phyloP scores from a whole-genome alignment of 331 rosid genomes.

The Prunus yedoensis region DNA sequence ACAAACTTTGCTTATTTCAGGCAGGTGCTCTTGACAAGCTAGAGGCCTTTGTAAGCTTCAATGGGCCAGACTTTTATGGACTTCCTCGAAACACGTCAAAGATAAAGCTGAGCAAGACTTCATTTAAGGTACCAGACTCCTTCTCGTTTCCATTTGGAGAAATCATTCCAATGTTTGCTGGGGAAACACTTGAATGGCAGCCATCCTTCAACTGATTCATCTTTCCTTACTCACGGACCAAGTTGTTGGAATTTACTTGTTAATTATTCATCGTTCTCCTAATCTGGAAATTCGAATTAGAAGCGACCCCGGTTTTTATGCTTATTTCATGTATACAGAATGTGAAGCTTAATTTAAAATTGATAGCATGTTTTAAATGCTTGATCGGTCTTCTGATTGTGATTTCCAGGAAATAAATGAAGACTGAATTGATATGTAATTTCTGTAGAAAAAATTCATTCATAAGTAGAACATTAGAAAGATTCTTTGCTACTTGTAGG shows the following conservation, averaged over 20 bases:
- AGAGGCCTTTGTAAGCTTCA: constrained; percentile 90
- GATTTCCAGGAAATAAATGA: not conserved
- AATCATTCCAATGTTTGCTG: constrained; percentile 84
- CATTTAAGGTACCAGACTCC: constrained; percentile 72
- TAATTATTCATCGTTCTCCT: not conserved
- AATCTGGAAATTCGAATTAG: not conserved
- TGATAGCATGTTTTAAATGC: not conserved
- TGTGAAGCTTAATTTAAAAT: constrained; percentile 2
- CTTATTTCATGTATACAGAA: not conserved
- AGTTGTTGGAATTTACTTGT: not conserved
- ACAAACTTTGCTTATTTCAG: constrained; percentile 30
- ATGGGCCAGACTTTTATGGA: constrained; percentile 93
- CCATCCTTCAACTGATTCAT: constrained; percentile 36
- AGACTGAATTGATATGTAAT: not conserved
- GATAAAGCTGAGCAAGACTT: constrained; percentile 58
- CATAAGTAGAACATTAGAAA: not conserved
- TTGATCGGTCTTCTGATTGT: not conserved
- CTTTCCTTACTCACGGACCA: not conserved
- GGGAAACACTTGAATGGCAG: constrained; percentile 82
- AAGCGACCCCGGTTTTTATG: not conserved
- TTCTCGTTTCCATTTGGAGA: constrained; percentile 72
- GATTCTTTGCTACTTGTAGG: not conserved
- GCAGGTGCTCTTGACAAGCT: constrained; percentile 85
- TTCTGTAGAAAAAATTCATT: not conserved
- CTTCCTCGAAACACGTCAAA: constrained; percentile 75